Evolutionary conservation across 2,329 filamentous ascomycete species (phyloP).

Genomic region (Penicillium italicum): DNA sequence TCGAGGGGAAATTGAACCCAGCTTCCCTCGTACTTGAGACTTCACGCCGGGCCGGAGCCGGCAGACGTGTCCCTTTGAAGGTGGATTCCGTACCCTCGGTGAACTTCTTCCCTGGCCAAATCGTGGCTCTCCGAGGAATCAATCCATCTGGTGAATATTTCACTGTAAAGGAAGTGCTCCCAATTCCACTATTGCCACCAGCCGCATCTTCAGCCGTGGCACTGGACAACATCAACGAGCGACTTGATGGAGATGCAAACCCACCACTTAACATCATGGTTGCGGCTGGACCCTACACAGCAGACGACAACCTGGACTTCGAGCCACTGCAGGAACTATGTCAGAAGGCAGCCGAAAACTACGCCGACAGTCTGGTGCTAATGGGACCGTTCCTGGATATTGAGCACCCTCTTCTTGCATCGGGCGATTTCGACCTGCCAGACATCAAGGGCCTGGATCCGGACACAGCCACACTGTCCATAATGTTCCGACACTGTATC

Average conservation of each 20-base stretch:
- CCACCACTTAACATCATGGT: slow-evolving; percentile 72
- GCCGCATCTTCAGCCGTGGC: slow-evolving; percentile 66
- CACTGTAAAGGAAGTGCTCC: slow-evolving; percentile 70
- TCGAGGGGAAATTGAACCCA: slow-evolving; percentile 79
- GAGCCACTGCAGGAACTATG: slow-evolving; percentile 81
- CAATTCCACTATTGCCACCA: slow-evolving; percentile 68
- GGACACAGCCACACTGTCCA: slow-evolving; percentile 73
- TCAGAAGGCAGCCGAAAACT: slow-evolving; percentile 67
- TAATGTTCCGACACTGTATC: slow-evolving; percentile 79
- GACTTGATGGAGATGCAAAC: slow-evolving; percentile 60
- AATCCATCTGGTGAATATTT: slow-evolving; percentile 86
- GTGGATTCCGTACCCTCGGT: slow-evolving; percentile 65
- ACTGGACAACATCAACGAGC: slow-evolving; percentile 66
- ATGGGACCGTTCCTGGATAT: slow-evolving; percentile 85
- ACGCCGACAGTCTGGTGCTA: slow-evolving; percentile 75
- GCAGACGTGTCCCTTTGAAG: slow-evolving; percentile 74
- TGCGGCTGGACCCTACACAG: slow-evolving; percentile 83
- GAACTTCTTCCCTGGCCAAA: slow-evolving; percentile 91
- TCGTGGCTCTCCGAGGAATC: slow-evolving; percentile 79
- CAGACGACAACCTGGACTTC: slow-evolving; percentile 88
- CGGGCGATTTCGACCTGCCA: slow-evolving; percentile 73
- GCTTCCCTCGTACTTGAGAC: slow-evolving; percentile 86
- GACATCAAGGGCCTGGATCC: slow-evolving; percentile 64
- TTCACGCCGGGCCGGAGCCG: slow-evolving; percentile 77
- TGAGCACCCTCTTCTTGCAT: slow-evolving; percentile 82